Base-by-base conservation (phyloP, 2,329 filamentous ascomycete species). In the Taxawa tesnikishii region DNA sequence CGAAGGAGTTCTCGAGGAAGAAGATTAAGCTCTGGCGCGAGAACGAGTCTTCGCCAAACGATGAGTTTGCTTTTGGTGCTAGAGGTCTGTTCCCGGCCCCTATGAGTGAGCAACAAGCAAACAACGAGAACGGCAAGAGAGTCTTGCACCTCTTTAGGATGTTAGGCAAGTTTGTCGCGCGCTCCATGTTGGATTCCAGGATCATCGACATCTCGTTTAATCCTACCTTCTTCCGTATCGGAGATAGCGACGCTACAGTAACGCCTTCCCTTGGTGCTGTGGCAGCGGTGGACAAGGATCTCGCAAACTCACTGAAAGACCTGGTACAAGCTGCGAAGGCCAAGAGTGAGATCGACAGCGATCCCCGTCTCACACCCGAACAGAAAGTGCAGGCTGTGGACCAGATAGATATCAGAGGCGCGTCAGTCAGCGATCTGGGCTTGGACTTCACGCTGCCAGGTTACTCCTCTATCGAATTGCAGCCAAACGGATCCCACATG, bases 171-270 rank as follows among this genome's bases (percentile, higher is more conserved):
- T 98, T 98, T 54, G 87, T 96, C 29, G 90, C 92, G 17, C 77
- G 90, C 31, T 94, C 90, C 1, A 96, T 98, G 90, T 79, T 98
- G 32, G 90, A 98, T 54, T 94, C 88, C 1, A 75, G 90, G 33
- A 96, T 98, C 52, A 94, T 98, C 44, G 90, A 98, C 48, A 77
- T 98, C 43, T 90, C 88, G 34, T 90, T 98, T 60, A 98, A 94
- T 51, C 83, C 90, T 2, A 93, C 85, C 5, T 94, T 98, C 63
- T 98, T 98, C 75, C 83, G 88, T 36, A 82, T 94, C 42, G 83
- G 83, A 11, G 82, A 92, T 45, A 72, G 67, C 27, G 68, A 63
- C 10, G 63, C 63, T 11, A 62, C 73, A 0, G 76, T 94, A 4
- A 76, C 76, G 14, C 85, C 87, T 9, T 94, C 87, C 0, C 67